Evolutionary conservation across 257 asterid genomes (phyloP).

Genomic region (Solanum boliviense): DNA sequence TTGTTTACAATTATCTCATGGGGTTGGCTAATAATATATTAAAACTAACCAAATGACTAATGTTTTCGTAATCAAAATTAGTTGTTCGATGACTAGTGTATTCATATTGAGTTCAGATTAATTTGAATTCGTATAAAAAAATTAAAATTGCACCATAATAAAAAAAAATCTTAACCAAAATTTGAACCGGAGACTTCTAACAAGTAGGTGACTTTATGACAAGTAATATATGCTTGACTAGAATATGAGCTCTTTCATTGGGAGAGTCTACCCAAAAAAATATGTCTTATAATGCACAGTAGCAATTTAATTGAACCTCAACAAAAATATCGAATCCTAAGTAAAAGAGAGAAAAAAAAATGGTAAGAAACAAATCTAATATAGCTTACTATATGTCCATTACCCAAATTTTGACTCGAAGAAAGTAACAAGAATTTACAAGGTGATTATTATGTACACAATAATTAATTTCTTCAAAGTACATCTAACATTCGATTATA

Average conservation of each 20-base stretch:
- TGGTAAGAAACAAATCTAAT: neutral
- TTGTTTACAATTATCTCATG: neutral
- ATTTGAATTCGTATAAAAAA: neutral
- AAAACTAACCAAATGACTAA: neutral
- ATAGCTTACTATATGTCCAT: neutral
- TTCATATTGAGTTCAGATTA: fast-evolving
- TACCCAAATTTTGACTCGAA: neutral
- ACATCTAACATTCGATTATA: neutral
- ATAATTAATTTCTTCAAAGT: neutral
- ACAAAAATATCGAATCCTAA: too few relatives aligned
- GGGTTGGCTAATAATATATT: neutral
- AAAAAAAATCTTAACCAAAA: too few relatives aligned
- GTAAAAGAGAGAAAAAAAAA: too few relatives aligned
- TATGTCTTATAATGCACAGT: neutral
- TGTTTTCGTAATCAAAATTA: neutral
- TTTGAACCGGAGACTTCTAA: neutral
- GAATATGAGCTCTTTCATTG: too few relatives aligned
- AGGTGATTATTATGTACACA: neutral
- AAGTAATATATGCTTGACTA: neutral
- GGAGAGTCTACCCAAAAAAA: neutral
- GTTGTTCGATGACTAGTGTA: neutral
- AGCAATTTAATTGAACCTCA: neutral
- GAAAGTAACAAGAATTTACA: neutral
- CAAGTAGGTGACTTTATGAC: neutral
- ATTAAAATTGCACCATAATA: neutral